Base-by-base conservation (phyloP, 495 filamentous ascomycete species). In the Cryomyces minteri region DNA sequence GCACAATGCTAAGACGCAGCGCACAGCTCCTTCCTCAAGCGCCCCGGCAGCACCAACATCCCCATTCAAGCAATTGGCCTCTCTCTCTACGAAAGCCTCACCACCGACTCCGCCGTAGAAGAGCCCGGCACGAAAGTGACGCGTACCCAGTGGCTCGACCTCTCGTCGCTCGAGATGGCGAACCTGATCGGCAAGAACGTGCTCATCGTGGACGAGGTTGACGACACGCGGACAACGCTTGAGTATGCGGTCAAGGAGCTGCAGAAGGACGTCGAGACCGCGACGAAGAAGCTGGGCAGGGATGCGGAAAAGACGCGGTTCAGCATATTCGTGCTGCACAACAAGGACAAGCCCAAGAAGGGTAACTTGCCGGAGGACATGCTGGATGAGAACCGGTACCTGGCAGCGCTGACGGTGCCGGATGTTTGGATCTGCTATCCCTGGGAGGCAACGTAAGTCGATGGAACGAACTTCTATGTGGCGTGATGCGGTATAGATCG, bases 401-500 rank as follows among this genome's bases (percentile, higher is more conserved):
- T 85, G 46, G 90, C 90, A 25, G 83, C 90, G 10, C 68, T 79
- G 54, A 95, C 90, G 31, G 84, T 88, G 18, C 73, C 71, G 25
- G 88, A 99, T 67, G 79, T 85, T 45, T 99, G 90, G 90, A 95
- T 95, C 58, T 90, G 84, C 69, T 99, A 99, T 63, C 90, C 90
- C n/a, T 98, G 90, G 90, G 90, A 98, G 66, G 90, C 92, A 38
- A 82, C 67, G 66, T 82, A 69, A 43, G 75, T 69, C 14, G 44
- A 41, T 6, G 12, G 28, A 14, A n/a, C 44, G 7, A 32, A 28
- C 33, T 28, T 29, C 8, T 41, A 41, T 6, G 7, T 7, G 41
- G n/a, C 42, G 31, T 30, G 5, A 7, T 25, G 8, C 25, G 11
- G 46, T 30, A 38, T 14, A 40, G 57, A 40, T n/a, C n/a, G 54